Base-by-base conservation (phyloP, 768 basidiomycete genomes). In the Boletus sp. region DNA sequence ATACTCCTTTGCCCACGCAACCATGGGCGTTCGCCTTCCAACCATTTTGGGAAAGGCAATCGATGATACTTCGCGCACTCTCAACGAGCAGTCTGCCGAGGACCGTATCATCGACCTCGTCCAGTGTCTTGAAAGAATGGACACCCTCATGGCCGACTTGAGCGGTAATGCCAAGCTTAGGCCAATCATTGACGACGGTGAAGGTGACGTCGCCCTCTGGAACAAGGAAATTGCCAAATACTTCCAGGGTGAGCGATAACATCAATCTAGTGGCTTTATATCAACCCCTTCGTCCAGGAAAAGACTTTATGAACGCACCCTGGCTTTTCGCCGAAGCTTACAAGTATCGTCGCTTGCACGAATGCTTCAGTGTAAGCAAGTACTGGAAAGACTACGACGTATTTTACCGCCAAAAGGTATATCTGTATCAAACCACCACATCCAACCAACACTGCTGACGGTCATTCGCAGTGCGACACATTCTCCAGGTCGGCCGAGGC, bases 261-360 rank as follows among this genome's bases (percentile, higher is more conserved):
- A 11, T 39, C 46, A 32, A 40, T 32, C 5, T 17, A 7, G 4
- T 25, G 2, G 27, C 38, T 15, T 15, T 7, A n/a, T 35, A 25
- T 29, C 30, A 35, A 57, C 43, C 6, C 14, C 32, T 37, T 50
- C 23, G 23, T 47, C 33, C 57, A 85, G 89, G 88, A 30, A 91
- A 90, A 71, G 87, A 90, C 64, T 94, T 93, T 65, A 95, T 95
- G 92, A 93, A 90, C 68, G 93, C 94, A 0, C 93, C 93, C 6
- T 96, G 93, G 94, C 75, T 97, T 17, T 97, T 98, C 64, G 95
- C 94, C 21, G 94, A 96, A 70, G 93, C 94, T 15, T 92, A 93
- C 76, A 93, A 92, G 70, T 93, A 93, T 69, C 87, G 91, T 60
- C 84, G 92, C 56, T 81, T 98, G 43, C 90, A 89, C 57, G 94